Percentiles rank a stretch among this genome's conserved stretches.
These are phyloP conservation scores for Moniliella sp. DNA, from an alignment of 1,284 basidiomycete genomes.

Conservation along the genomic window DNA sequence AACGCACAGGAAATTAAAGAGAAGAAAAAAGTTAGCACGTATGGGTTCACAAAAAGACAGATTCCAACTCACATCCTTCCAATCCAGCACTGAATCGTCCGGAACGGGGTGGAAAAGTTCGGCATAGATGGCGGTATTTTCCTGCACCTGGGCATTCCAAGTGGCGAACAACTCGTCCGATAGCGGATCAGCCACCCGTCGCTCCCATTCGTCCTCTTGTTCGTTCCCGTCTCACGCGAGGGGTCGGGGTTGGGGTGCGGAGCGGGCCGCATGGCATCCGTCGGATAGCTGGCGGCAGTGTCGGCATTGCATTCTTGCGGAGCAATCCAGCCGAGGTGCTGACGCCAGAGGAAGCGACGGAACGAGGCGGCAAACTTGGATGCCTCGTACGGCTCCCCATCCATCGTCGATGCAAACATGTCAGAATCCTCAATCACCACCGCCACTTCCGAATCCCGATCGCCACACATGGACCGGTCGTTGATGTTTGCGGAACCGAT, in stretches of 20 bases:
- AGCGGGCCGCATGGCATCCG: slow-evolving; percentile 5
- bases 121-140: slow-evolving; percentile 57
- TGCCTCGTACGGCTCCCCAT: slow-evolving; percentile 49
- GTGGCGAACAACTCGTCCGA: slow-evolving; percentile 5
- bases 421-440: slow-evolving; percentile 70
- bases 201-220: slow-evolving; percentile 41
- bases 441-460: slow-evolving; percentile 79
- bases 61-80: too few relatives aligned
- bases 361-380: slow-evolving; percentile 54
- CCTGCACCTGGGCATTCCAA: slow-evolving; percentile 52
- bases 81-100: slow-evolving; percentile 48
- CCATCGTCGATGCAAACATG: slow-evolving; percentile 53
- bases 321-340: slow-evolving; percentile 11
- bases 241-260: slow-evolving; percentile 5
- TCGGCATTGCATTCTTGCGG: slow-evolving; percentile 9
- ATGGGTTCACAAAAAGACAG: too few relatives aligned
- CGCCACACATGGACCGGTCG: slow-evolving; percentile 34
- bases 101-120: slow-evolving; percentile 65
- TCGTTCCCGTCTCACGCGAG: slow-evolving; percentile 4
- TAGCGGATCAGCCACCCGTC: slow-evolving; percentile 6
- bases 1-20: too few relatives aligned
- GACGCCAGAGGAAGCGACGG: slow-evolving; percentile 43
- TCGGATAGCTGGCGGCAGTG: slow-evolving; percentile 2
- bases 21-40: too few relatives aligned
- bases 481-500: slow-evolving; percentile 58